These are phyloP conservation scores for Ploettnerulaceae sp. DNA, from an alignment of 2,329 filamentous ascomycete species.

Conservation along the genomic window DNA sequence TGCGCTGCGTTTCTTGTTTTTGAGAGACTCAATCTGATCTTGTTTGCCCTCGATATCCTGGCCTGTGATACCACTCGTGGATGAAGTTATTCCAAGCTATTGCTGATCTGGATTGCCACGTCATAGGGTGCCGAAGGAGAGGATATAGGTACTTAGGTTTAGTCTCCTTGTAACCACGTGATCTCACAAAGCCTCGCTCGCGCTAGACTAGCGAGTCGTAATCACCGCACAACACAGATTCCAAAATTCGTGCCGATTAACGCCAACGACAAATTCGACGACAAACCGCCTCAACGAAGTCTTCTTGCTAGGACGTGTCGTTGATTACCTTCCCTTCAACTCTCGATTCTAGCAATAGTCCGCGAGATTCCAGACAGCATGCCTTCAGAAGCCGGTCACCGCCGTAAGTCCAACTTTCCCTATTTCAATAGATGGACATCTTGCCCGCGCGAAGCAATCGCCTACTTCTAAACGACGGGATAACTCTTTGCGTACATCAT, in stretches of 20 bases:
- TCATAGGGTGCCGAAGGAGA: no score
- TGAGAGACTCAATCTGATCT: no score
- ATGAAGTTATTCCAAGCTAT: no score
- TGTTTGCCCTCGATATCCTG: no score
- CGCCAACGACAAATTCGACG: slow-evolving; percentile 29
- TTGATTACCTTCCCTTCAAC: slow-evolving; percentile 24
- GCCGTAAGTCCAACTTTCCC: slow-evolving; percentile 60
- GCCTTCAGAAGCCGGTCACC: slow-evolving; percentile 83
- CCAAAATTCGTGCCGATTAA: slow-evolving; percentile 6
- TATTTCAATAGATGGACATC: background rate
- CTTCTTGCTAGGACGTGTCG: slow-evolving; percentile 32
- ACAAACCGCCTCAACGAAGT: slow-evolving; percentile 30
- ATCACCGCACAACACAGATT: slow-evolving; percentile 14
- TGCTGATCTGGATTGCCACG: no score
- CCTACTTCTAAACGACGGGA: background rate
- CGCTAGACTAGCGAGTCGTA: slow-evolving; percentile 7
- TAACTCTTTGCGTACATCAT: background rate
- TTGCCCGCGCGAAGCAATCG: background rate
- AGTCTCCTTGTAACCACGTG: no score
- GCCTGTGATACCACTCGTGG: no score
- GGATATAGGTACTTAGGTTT: no score
- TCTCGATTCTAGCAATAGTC: slow-evolving; percentile 40
- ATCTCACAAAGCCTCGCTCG: no score
- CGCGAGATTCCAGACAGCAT: slow-evolving; percentile 62
- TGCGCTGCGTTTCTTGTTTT: no score